Evolutionary conservation across 129 eudicot genomes (phyloP).

Genomic region (Logfia minima): DNA sequence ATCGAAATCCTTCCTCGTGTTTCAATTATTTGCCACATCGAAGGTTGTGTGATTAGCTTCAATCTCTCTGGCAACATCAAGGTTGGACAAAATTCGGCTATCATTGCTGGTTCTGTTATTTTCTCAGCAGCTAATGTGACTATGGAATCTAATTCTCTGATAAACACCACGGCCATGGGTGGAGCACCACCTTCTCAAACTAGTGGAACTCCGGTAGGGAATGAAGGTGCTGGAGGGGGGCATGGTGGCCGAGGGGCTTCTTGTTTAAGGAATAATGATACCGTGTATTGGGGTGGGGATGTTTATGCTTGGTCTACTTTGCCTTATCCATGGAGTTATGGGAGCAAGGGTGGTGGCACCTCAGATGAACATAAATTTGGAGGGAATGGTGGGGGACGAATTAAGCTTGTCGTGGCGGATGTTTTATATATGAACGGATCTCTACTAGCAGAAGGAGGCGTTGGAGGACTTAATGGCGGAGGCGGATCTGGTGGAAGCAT

Average conservation of each 20-base stretch:
- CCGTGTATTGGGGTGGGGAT: slow-evolving; percentile 88
- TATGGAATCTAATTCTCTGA: slow-evolving; percentile 58
- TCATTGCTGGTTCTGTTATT: slow-evolving; percentile 67
- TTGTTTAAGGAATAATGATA: slow-evolving; percentile 53
- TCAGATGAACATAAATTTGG: slow-evolving; percentile 57
- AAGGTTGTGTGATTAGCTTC: slow-evolving; percentile 73
- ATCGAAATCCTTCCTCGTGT: slow-evolving; percentile 79
- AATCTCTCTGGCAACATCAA: slow-evolving; percentile 74
- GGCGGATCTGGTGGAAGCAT: slow-evolving; percentile 99
- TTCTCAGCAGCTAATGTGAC: slow-evolving; percentile 60
- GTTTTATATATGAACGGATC: slow-evolving; percentile 72
- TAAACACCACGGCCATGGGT: slow-evolving; percentile 71
- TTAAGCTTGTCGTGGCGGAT: slow-evolving; percentile 54
- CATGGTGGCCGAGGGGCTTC: slow-evolving; percentile 98
- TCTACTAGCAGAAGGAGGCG: slow-evolving; percentile 78
- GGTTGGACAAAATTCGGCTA: slow-evolving; percentile 64
- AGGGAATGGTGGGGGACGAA: slow-evolving; percentile 90
- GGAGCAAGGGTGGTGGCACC: slow-evolving; percentile 86
- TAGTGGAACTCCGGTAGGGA: slow-evolving; percentile 88
- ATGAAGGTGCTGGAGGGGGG: slow-evolving; percentile 95
- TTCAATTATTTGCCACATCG: slow-evolving; percentile 57
- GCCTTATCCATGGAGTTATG: slow-evolving; percentile 82
- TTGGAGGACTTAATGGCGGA: slow-evolving; percentile 77
- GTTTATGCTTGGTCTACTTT: slow-evolving; percentile 87
- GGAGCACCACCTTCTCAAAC: slow-evolving; percentile 90